Conservation (phyloP, 805 yeast species). For the Nakazawaea sp. region DNA sequence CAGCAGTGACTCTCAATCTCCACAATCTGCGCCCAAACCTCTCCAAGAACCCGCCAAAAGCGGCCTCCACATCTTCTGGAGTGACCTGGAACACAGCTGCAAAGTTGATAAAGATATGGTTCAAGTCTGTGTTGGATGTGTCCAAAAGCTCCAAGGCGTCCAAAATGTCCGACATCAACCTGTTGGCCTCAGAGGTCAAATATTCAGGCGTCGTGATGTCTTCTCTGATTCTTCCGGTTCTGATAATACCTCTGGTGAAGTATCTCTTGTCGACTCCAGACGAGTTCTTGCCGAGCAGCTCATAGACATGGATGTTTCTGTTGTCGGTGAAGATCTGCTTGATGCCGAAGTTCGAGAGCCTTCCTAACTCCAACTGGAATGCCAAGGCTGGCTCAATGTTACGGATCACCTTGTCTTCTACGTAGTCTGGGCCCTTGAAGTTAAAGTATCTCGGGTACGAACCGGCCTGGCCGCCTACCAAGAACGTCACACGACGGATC, state of each 20-base stretch:
- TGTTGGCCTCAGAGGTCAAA: slow-evolving; percentile 91
- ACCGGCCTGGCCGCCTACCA: slow-evolving; percentile 78
- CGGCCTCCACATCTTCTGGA: slow-evolving; percentile 94
- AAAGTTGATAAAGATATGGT: slow-evolving; percentile 95
- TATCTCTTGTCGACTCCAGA: slow-evolving; percentile 84
- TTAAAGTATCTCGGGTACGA: slow-evolving; percentile 93
- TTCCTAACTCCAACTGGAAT: slow-evolving; percentile 90
- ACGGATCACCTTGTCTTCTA: slow-evolving; percentile 89
- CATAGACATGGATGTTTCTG: slow-evolving; percentile 95
- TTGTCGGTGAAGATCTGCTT: slow-evolving; percentile 94
- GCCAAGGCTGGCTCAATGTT: slow-evolving; percentile 98
- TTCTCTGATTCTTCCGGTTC: slow-evolving; percentile 92
- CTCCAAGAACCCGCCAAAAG: slow-evolving; percentile 96
- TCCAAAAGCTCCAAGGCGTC: slow-evolving; percentile 94
- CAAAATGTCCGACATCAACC: slow-evolving; percentile 91
- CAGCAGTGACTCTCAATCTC: slow-evolving; percentile 95
- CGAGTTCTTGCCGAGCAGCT: slow-evolving; percentile 91
- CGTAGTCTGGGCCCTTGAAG: slow-evolving; percentile 80
- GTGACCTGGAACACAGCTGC: slow-evolving; percentile 91
- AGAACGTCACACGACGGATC: slow-evolving; percentile 90
- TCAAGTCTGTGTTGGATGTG: slow-evolving; percentile 90
- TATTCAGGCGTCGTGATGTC: slow-evolving; percentile 92
- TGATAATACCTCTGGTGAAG: slow-evolving; percentile 94
- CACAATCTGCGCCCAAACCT: slow-evolving; percentile 95
- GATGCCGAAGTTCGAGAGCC: slow-evolving; percentile 91